phyloP scores from a whole-genome alignment of 108 stramenopile genomes.

The Nitzschia palea region DNA sequence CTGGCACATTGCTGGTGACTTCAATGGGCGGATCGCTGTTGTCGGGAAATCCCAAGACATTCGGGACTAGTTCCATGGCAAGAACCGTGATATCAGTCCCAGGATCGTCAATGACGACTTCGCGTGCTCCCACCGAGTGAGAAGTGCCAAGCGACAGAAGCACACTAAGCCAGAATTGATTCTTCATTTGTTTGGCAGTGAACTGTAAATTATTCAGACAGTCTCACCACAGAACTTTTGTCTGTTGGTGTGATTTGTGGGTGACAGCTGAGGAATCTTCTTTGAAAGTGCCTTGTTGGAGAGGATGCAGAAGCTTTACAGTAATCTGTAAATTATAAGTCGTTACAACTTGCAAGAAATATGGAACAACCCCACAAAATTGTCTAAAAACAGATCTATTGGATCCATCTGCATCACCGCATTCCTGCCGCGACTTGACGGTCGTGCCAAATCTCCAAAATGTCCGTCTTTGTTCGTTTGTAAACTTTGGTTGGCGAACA shows the following conservation, averaged over 20 bases:
- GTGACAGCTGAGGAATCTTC: not conserved
- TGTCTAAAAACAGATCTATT: not conserved
- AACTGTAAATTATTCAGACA: no score
- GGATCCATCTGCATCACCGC: not conserved
- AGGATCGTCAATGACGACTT: slow-evolving; percentile 5
- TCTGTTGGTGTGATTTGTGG: not conserved
- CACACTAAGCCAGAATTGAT: not conserved
- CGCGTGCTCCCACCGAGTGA: not conserved
- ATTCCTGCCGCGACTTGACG: not conserved
- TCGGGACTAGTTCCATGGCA: not conserved
- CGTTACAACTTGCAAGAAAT: not conserved
- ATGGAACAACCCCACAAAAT: not conserved
- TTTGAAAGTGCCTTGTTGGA: not conserved
- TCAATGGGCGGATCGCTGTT: not conserved
- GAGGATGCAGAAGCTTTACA: not conserved
- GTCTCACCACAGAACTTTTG: no score
- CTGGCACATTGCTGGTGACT: not conserved
- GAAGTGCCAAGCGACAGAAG: not conserved
- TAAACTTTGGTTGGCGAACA: not conserved
- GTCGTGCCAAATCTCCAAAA: not conserved
- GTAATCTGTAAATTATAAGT: not conserved
- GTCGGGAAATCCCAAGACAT: slow-evolving; percentile 10
- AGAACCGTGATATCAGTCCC: not conserved
- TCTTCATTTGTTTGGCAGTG: not conserved
- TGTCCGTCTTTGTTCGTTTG: not conserved